Conservation (phyloP, 2,329 filamentous ascomycete species). For the Penicillium aurantiogriseum region DNA sequence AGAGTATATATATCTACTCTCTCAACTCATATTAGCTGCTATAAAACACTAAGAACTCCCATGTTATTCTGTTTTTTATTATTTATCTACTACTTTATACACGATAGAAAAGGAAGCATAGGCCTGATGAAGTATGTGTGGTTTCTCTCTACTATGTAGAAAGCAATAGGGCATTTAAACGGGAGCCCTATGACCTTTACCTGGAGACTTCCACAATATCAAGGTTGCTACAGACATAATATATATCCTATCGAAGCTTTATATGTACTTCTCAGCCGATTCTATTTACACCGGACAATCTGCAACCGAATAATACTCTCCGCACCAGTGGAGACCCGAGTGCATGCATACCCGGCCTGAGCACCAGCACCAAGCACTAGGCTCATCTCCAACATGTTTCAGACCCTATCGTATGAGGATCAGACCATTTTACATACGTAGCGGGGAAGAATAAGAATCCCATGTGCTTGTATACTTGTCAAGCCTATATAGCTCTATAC, state of each 20-base stretch:
- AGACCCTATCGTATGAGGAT: not conserved
- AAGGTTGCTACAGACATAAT: not conserved
- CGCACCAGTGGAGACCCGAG: conserved; percentile 10
- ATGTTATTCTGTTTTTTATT: too few species aligned
- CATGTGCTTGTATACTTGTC: not conserved
- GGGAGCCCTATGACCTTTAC: not conserved
- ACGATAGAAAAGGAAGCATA: too few species aligned
- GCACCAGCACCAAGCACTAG: not conserved
- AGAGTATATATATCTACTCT: not conserved
- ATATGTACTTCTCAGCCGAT: not conserved
- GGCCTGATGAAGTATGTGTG: not conserved
- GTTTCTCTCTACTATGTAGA: not conserved
- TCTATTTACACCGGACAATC: not conserved
- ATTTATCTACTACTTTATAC: not conserved
- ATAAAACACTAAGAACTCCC: not conserved
- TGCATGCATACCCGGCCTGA: conserved; percentile 5
- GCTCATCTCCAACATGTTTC: not conserved
- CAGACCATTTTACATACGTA: not conserved
- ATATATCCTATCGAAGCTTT: not conserved
- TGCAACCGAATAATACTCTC: conserved; percentile 1
- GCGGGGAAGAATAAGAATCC: not conserved
- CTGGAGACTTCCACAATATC: not conserved
- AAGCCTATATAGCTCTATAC: not conserved
- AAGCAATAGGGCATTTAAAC: not conserved
- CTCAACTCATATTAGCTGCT: not conserved